Conservation (phyloP, 345 rosid species). For the Cardamine resedifolia region DNA sequence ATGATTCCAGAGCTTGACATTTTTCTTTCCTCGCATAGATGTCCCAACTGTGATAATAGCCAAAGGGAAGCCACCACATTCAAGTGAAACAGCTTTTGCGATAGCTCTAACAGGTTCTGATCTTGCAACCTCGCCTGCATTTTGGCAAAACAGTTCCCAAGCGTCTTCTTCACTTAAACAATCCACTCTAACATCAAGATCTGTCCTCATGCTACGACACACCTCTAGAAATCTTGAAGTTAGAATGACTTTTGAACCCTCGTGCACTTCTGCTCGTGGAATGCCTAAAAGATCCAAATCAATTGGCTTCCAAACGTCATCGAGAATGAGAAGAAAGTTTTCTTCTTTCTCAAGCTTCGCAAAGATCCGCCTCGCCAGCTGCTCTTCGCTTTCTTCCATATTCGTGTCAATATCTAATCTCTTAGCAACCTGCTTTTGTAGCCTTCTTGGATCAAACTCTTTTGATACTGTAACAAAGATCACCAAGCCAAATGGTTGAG, state of each 20-base stretch:
- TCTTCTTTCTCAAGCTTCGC: not conserved
- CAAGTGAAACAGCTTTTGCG: slow-evolving; percentile 25
- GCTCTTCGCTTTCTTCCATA: not conserved
- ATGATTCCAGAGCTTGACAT: slow-evolving; percentile 37
- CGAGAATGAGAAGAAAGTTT: slow-evolving; percentile 32
- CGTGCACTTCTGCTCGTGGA: not conserved
- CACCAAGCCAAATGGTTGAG: slow-evolving; percentile 19
- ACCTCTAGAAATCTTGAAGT: slow-evolving; percentile 20
- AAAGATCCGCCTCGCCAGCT: not conserved
- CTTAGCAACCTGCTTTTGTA: slow-evolving; percentile 26
- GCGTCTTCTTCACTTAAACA: slow-evolving; percentile 12
- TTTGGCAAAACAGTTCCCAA: slow-evolving; percentile 30
- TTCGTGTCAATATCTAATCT: not conserved
- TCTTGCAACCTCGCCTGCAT: not conserved
- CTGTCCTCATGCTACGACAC: not conserved
- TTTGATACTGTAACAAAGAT: slow-evolving; percentile 21
- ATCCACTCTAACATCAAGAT: not conserved
- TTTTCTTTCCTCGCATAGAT: slow-evolving; percentile 38
- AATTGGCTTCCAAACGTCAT: slow-evolving; percentile 31
- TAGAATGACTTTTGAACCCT: slow-evolving; percentile 14
- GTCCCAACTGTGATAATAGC: slow-evolving; percentile 42
- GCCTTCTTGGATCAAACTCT: not conserved
- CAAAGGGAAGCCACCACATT: slow-evolving; percentile 45
- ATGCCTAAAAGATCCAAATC: slow-evolving; percentile 25
- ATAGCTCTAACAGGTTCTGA: slow-evolving; percentile 25